Evolutionary conservation across 805 yeast species (phyloP).

Genomic region (Pichia phayaonensis): DNA sequence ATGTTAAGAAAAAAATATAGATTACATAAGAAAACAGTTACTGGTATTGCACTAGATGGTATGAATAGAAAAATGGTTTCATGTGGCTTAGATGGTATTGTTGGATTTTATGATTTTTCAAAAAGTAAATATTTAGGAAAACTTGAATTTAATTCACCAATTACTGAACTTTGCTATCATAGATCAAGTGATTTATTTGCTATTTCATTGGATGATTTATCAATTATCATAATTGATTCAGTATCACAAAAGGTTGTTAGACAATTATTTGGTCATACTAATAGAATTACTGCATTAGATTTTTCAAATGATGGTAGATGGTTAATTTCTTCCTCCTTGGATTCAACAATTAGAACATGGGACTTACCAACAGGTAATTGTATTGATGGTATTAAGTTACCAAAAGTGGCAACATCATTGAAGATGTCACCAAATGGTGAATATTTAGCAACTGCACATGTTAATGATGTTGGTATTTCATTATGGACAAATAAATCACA

Average conservation of each 20-base stretch:
- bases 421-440: slow-evolving; percentile 85
- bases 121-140: slow-evolving; percentile 61
- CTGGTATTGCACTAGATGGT: slow-evolving; percentile 85
- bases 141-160: slow-evolving; percentile 64
- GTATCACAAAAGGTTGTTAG: slow-evolving; percentile 78
- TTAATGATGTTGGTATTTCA: slow-evolving; percentile 78
- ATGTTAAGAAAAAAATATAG: slow-evolving; percentile 59
- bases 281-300: slow-evolving; percentile 79
- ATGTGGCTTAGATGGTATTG: slow-evolving; percentile 79
- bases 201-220: slow-evolving; percentile 75
- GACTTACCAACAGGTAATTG: slow-evolving; percentile 96
- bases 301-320: slow-evolving; percentile 95
- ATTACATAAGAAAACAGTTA: slow-evolving; percentile 70
- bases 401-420: slow-evolving; percentile 72
- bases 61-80: slow-evolving; percentile 86
- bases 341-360: slow-evolving; percentile 90
- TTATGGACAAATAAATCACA: slow-evolving; percentile 91
- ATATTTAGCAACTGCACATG: slow-evolving; percentile 87
- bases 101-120: slow-evolving; percentile 81
- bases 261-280: slow-evolving; percentile 81
- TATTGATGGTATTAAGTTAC: slow-evolving; percentile 79
- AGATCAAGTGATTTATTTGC: slow-evolving; percentile 80
- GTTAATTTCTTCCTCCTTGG: slow-evolving; percentile 78
- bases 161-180: slow-evolving; percentile 72
- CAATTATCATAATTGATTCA: slow-evolving; percentile 76